Percentiles rank a stretch among this genome's conserved stretches.
Evolutionary conservation across 2,329 filamentous ascomycete genomes (phyloP).

Genomic region (Tolypocladium ophioglossoides): DNA sequence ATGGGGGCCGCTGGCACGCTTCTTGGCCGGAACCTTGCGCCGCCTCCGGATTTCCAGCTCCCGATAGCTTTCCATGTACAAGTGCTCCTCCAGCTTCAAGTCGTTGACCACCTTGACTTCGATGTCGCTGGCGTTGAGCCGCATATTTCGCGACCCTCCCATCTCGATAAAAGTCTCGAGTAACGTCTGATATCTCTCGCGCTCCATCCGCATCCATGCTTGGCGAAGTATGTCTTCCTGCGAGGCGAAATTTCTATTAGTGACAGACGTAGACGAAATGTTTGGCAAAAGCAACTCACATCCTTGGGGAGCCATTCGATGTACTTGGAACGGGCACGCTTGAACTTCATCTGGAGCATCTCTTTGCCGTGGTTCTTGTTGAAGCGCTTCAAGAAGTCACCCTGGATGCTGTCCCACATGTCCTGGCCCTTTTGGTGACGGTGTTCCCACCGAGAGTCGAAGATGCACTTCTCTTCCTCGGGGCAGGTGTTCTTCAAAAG

Average conservation of each 20-base stretch:
- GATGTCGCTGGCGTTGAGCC: conserved; percentile 39
- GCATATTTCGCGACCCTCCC: conserved; percentile 36
- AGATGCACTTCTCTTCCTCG: conserved; percentile 36
- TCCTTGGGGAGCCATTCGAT: conserved; percentile 37
- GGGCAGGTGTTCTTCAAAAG: conserved; percentile 33
- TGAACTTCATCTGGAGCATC: conserved; percentile 46
- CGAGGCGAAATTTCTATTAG: neutral
- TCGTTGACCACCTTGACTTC: conserved; percentile 38
- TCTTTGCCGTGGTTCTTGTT: conserved; percentile 31
- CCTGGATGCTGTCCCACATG: conserved; percentile 46
- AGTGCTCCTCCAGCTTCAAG: conserved; percentile 25
- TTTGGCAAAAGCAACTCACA: conserved; percentile 24
- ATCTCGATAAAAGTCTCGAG: conserved; percentile 35
- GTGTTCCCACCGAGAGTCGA: conserved; percentile 36
- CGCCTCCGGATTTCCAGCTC: conserved; percentile 27
- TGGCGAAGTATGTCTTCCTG: conserved; percentile 30
- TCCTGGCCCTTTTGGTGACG: conserved; percentile 40
- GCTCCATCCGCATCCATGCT: conserved; percentile 30
- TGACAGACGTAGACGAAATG: neutral
- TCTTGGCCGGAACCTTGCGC: conserved; percentile 25
- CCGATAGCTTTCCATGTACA: conserved; percentile 27
- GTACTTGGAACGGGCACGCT: conserved; percentile 37
- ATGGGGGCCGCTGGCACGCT: conserved; percentile 12
- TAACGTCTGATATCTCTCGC: conserved; percentile 30
- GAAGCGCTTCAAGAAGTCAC: conserved; percentile 26